Evolutionary conservation across 306 rosid species (phyloP).

Genomic region (Leucaena leucocephala): DNA sequence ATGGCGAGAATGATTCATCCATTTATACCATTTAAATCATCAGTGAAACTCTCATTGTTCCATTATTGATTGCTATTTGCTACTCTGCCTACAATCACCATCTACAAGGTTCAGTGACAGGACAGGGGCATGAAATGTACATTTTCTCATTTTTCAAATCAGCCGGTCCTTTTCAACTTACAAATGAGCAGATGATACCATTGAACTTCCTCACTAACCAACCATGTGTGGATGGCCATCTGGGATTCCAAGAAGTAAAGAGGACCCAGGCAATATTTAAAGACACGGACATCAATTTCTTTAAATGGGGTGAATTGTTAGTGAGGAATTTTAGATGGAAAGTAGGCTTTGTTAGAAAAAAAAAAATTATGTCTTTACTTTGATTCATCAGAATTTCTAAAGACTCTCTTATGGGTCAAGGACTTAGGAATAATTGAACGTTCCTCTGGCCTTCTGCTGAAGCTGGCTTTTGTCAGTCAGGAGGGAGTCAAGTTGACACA

Average conservation of each 20-base stretch:
- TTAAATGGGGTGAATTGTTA: background rate
- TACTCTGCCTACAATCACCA: background rate
- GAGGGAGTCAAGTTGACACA: background rate
- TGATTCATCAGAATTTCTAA: background rate
- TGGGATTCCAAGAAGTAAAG: background rate
- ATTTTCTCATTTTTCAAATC: background rate
- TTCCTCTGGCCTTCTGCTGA: background rate
- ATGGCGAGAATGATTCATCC: background rate
- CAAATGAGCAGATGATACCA: background rate
- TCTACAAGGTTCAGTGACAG: background rate
- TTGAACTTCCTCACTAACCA: background rate
- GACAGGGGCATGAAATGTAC: constrained; percentile 9
- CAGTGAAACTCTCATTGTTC: background rate
- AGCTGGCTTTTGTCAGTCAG: background rate
- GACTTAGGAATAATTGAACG: background rate
- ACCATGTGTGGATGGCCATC: background rate
- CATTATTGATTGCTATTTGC: background rate
- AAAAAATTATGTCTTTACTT: constrained; percentile 1
- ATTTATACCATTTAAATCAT: background rate
- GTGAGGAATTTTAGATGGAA: background rate
- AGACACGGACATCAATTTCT: background rate
- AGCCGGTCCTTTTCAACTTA: no score
- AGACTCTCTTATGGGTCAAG: background rate
- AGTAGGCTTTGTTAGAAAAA: background rate
- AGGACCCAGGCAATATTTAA: background rate